Base-by-base conservation (phyloP, 1,284 basidiomycete genomes). In the Cerioporus squamosus region DNA sequence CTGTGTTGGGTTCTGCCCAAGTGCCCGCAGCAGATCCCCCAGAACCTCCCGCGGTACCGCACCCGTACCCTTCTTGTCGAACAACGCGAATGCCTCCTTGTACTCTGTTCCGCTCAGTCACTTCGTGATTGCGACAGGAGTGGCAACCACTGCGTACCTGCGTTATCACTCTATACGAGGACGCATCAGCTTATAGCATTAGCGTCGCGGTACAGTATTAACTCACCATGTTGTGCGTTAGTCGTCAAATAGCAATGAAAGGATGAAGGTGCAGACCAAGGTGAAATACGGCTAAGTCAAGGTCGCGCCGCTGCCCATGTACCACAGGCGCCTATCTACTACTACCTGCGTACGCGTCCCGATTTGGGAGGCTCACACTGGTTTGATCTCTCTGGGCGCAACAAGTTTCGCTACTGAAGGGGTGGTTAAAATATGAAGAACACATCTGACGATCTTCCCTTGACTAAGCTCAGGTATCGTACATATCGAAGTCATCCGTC, bases 1-100 rank as follows among this genome's bases (percentile, higher is more conserved):
- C 75, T 99, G 97, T 0, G 97, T 99, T 6, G 97, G 97, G 75
- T 99, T 99, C 80, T 99, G 97, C 1, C 97, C 97, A 1, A 99
- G 80, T 0, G 95, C 95, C 50, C 97, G 88, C 18, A 99, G 80
- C 7, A 99, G 86, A 76, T 99, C 97, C n/a, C 97, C 97, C 1
- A 99, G 81, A 0, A 89, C 91, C 66, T 96, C 93, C 17, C 92
- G 81, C 9, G 94, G 89, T 36, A 99, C 93, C 43, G 90, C 83
- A 18, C 95, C 95, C 2, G 92, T 94, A 31, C 97, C 96, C 68
- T 90, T 68, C 81, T 99, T 99, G 81, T 99, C 97, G 74, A 98
- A 98, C 24, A 99, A 88, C 33, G 95, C 95, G 72, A 98, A 98
- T 5, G 96, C 96, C 76, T 98, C 95, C 70, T 94, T 94, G 83